These are phyloP conservation scores for Domatiomyces globalis DNA, from an alignment of 2,329 filamentous ascomycete species.

Conservation along the genomic window DNA sequence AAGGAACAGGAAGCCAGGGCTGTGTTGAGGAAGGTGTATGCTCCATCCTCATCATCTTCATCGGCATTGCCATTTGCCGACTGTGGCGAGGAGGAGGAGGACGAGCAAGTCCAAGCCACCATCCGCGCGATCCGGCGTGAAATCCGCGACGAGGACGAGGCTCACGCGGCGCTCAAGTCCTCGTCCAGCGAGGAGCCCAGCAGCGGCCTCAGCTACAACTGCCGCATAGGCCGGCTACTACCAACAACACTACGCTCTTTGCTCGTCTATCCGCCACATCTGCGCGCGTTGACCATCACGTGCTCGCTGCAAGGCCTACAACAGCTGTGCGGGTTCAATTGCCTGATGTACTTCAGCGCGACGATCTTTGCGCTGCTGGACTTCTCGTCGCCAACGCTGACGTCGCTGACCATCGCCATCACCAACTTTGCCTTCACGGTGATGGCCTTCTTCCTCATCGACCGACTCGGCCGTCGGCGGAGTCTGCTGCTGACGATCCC, in stretches of 20 bases:
- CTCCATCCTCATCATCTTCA: constrained; percentile 16
- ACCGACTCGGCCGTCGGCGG: constrained; percentile 61
- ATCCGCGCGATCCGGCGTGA: constrained; percentile 60
- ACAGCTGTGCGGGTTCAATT: constrained; percentile 83
- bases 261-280: constrained; percentile 16
- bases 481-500: constrained; percentile 75
- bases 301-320: constrained; percentile 77
- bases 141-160: constrained; percentile 53
- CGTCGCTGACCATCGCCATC: constrained; percentile 62
- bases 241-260: constrained; percentile 26
- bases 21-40: constrained; percentile 54
- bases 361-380: constrained; percentile 67
- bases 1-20: constrained; percentile 45
- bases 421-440: constrained; percentile 73
- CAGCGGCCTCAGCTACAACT: background rate
- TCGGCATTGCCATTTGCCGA: background rate
- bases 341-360: constrained; percentile 81
- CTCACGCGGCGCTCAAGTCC: constrained; percentile 4
- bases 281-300: constrained; percentile 64
- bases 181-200: background rate
- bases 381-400: constrained; percentile 65
- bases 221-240: constrained; percentile 1
- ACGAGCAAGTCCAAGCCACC: constrained; percentile 41
- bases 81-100: background rate
- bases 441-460: constrained; percentile 61